A percentile compares a stretch with the other conserved stretches of the same genome.
Conservation (phyloP, 805 yeast genomes). For the Starmerella potacharoeniae region DNA sequence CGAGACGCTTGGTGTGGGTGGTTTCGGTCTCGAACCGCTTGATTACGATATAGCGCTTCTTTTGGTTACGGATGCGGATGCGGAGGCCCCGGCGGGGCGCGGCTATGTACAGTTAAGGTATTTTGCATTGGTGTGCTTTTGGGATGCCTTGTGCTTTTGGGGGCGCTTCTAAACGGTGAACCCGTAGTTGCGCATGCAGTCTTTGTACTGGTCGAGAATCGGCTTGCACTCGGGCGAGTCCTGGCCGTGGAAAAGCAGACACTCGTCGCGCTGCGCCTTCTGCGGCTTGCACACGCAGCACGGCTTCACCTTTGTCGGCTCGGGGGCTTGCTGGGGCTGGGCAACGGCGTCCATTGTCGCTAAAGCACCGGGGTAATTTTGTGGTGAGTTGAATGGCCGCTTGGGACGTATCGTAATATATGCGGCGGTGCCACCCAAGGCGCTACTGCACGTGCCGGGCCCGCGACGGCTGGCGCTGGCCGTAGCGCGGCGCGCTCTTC, state of each 20-base stretch:
- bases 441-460: not conserved
- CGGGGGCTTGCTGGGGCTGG: not conserved
- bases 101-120: constrained; percentile 1
- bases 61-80: not conserved
- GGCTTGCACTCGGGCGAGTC: constrained; percentile 73
- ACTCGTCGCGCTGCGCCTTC: constrained; percentile 74
- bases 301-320: constrained; percentile 62
- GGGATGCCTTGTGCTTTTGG: not conserved
- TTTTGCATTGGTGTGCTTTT: not conserved
- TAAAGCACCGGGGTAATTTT: not conserved
- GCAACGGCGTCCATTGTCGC: constrained; percentile 4
- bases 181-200: constrained; percentile 88
- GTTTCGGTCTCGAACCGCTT: not conserved
- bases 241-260: constrained; percentile 69
- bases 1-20: not conserved
- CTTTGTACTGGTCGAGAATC: constrained; percentile 60
- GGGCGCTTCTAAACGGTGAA: constrained; percentile 34
- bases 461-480: not conserved
- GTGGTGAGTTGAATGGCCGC: not conserved
- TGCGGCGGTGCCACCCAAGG: not conserved
- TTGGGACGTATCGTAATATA: not conserved
- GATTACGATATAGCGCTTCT: not conserved
- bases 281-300: constrained; percentile 91
- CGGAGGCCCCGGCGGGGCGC: too few species aligned
- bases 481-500: not conserved